Conservation (phyloP, 1,139 yeast species). For the Torulaspora pretoriensis region DNA sequence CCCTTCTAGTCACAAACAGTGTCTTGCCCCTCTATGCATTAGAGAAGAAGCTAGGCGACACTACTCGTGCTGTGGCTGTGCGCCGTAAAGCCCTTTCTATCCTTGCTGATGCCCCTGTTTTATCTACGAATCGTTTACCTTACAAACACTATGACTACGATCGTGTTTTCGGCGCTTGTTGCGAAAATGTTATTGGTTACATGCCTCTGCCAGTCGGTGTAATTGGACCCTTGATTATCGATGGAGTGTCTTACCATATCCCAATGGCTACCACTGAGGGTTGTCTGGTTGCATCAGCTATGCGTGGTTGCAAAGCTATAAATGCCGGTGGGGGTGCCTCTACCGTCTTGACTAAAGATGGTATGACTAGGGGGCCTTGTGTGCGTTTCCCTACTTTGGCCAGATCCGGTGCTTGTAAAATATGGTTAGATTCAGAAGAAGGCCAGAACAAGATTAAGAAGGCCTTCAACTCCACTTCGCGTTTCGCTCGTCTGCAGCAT, state of each 20-base stretch:
- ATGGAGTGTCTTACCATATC: slow-evolving; percentile 78
- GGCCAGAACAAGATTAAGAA: slow-evolving; percentile 78
- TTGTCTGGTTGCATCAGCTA: slow-evolving; percentile 93
- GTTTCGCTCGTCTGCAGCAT: slow-evolving; percentile 92
- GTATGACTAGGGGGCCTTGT: slow-evolving; percentile 99
- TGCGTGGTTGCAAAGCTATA: slow-evolving; percentile 98
- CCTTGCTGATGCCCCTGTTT: slow-evolving; percentile 75
- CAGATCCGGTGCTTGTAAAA: slow-evolving; percentile 91
- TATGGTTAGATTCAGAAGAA: slow-evolving; percentile 94
- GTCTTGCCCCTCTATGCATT: slow-evolving; percentile 88
- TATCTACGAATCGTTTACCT: slow-evolving; percentile 71
- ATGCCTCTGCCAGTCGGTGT: slow-evolving; percentile 96
- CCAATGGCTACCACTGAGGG: slow-evolving; percentile 99
- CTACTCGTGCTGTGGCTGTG: slow-evolving; percentile 84
- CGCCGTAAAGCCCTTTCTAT: slow-evolving; percentile 89
- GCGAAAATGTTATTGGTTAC: slow-evolving; percentile 96
- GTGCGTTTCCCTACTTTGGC: slow-evolving; percentile 76
- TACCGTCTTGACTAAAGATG: slow-evolving; percentile 90
- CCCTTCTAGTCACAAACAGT: slow-evolving; percentile 65
- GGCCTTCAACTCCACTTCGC: slow-evolving; percentile 93
- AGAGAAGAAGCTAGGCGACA: slow-evolving; percentile 85
- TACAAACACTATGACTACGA: slow-evolving; percentile 83
- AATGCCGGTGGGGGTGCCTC: slow-evolving; percentile 95
- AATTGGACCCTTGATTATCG: slow-evolving; percentile 93
- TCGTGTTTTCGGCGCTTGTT: slow-evolving; percentile 96